Evolutionary conservation across 192 early-diverging fungal genomes (phyloP), one percentile per base, ranked within the genome.

Genomic region (Coemansia javaensis): DNA sequence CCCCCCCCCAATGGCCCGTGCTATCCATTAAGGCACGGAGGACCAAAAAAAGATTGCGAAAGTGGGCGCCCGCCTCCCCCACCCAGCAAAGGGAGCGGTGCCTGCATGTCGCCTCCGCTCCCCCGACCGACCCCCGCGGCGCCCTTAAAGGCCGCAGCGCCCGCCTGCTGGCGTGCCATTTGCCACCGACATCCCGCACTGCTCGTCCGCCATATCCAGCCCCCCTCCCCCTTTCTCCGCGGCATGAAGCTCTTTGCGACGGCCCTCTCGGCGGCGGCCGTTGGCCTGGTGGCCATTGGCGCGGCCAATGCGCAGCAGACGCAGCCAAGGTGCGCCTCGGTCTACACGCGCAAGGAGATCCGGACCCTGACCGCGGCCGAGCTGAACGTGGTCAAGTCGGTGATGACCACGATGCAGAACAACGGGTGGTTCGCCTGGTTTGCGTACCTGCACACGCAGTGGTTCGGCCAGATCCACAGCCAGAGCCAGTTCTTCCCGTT

Each of bases 401-500:
- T 74, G 36, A 18, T 66, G 41, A 34, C 50, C 4, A 51, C 56
- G 27, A 74, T 74, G 70, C 63, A 74, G 47, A 44, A 56, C 10
- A 58, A 74, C 27, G 70, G 70, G 8, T 74, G 70, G 70, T 66
- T 63, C 32, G 25, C 18, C n/a, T 74, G 70, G 70, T 74, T 74
- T 28, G 37, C 63, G 13, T 62, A 66, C 30, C 30, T 74, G 24
- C 70, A 74, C 50, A 66, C 49, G 31, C 32, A 24, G 7, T 59
- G 57, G 52, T 75, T 75, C 44, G 7, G 40, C 40, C 38, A 47
- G 33, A 75, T 78, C 47, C 77, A 78, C 62, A 62, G 66, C 33
- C 60, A 65, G 41, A 59, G 66, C 44, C 58, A 64, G 60, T 75
- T 78, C 64, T 66, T 78, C 58, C 77, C 77, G 35, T 78, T 74